Evolutionary conservation across 768 basidiomycete genomes (phyloP).

Genomic region (Calocybe cyanea): DNA sequence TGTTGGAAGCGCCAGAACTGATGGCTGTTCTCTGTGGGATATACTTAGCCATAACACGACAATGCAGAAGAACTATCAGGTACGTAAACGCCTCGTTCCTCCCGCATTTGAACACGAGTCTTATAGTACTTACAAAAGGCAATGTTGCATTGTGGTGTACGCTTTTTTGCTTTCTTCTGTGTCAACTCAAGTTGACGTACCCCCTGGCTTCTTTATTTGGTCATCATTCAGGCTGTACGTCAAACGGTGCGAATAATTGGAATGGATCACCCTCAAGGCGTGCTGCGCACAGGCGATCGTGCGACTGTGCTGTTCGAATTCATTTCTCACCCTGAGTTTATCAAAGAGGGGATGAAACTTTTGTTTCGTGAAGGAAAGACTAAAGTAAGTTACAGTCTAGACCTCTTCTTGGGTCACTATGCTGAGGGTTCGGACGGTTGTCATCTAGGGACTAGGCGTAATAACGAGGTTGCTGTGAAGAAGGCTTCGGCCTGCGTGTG

Average conservation of each 20-base stretch:
- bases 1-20: no score
- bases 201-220: neutral
- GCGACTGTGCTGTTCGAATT: constrained; percentile 95
- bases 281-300: constrained; percentile 91
- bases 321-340: constrained; percentile 85
- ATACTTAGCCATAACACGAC: constrained; percentile 93
- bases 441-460: constrained; percentile 67
- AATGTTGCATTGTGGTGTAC: constrained; percentile 89
- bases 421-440: neutral
- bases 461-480: constrained; percentile 61
- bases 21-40: no score
- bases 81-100: no score
- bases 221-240: constrained; percentile 60
- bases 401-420: neutral
- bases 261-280: constrained; percentile 86
- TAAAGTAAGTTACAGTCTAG: constrained; percentile 53
- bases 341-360: constrained; percentile 92
- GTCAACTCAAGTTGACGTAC: no score
- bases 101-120: neutral
- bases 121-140: constrained; percentile 41
- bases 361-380: constrained; percentile 95
- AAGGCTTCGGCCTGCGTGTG: neutral
- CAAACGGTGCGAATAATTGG: constrained; percentile 90
- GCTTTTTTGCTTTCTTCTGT: constrained; percentile 18
- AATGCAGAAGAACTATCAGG: constrained; percentile 89